Conservation (phyloP, 306 rosid genomes). For the Inga laurina region DNA sequence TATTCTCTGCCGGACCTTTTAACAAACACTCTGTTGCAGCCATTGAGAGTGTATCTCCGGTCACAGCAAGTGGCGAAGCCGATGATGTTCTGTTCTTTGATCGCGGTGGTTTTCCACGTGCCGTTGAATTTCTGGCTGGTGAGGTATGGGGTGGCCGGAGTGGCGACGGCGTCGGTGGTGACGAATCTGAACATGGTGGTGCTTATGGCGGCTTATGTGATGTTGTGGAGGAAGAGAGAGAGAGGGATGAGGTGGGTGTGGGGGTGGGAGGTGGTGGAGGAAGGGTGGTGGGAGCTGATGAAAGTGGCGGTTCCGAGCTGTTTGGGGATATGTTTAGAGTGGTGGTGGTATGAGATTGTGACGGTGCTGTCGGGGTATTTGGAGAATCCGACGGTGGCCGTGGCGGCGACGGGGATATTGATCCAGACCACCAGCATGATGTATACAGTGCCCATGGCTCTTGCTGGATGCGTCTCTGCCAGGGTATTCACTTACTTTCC, state of each 20-base stretch:
- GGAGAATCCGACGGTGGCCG: slow-evolving; percentile 67
- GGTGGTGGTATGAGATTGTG: slow-evolving; percentile 99
- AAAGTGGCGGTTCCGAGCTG: slow-evolving; percentile 88
- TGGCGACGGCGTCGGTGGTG: slow-evolving; percentile 84
- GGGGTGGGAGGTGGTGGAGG: slow-evolving; percentile 37
- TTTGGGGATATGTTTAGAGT: slow-evolving; percentile 87
- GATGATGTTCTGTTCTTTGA: slow-evolving; percentile 82
- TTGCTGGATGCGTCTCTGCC: slow-evolving; percentile 94
- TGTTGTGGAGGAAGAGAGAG: slow-evolving; percentile 43
- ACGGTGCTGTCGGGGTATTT: slow-evolving; percentile 88
- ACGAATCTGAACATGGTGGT: slow-evolving; percentile 79
- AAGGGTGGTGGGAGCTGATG: slow-evolving; percentile 56
- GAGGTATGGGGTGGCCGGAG: slow-evolving; percentile 77
- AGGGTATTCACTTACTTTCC: slow-evolving; percentile 32
- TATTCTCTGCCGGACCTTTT: slow-evolving; percentile 87
- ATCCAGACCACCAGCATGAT: slow-evolving; percentile 97
- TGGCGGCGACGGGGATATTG: slow-evolving; percentile 94
- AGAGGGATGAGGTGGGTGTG: slow-evolving; percentile 46
- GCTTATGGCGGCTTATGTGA: slow-evolving; percentile 69
- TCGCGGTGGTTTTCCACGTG: slow-evolving; percentile 73
- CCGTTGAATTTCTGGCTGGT: slow-evolving; percentile 66
- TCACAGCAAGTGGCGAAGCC: slow-evolving; percentile 84
- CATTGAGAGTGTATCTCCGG: slow-evolving; percentile 69
- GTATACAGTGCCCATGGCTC: slow-evolving; percentile 98
- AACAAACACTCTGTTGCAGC: slow-evolving; percentile 71